Base-by-base conservation (phyloP, 371 early-diverging fungal genomes). In the Saksenaea vasiformis region DNA sequence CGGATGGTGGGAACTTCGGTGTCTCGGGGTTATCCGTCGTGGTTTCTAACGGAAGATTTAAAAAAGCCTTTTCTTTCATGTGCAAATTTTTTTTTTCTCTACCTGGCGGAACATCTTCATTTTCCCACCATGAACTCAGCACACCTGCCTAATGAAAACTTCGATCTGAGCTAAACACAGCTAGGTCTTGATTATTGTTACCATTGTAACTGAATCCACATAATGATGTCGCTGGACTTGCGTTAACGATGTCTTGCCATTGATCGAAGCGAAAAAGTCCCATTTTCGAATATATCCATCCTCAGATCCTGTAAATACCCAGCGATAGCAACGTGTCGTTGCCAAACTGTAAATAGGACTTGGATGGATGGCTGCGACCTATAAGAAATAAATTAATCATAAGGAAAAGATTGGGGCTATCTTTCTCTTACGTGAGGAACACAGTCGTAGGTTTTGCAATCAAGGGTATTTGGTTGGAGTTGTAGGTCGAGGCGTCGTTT, bases 281-380 rank as follows among this genome's bases (percentile, higher is more conserved):
- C 90, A 98, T 76, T 95, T 96, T 27, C 95, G 82, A 47, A 98
- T 88, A 71, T 89, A 91, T 27, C 97, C 97, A 73, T 98, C 97
- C 35, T 93, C 95, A 1, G 92, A 92, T 13, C 97, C 98, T 1
- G 94, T 95, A 37, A 96, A 89, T 13, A 97, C 74, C 97, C 96
- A 97, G 56, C 91, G 89, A 87, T 90, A 93, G 69, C 93, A 90
- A 24, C 80, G 75, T 0, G 95, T 95, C 0, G 92, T 84, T 0
- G 93, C 88, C 39, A 91, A 66, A 24, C 90, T 84, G 72, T 91
- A 87, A 5, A 95, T 88, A 37, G 87, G 86, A 62, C 88, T 84
- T 9, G 91, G 89, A 65, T 94, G 93, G 7, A 93, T 77, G 0
- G 89, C 91, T 5, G 89, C 79, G 15, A 75, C 90, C 91, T 91